Evolutionary conservation across 2,329 filamentous ascomycete species (phyloP).

Genomic region (Hypoxylon sp.): DNA sequence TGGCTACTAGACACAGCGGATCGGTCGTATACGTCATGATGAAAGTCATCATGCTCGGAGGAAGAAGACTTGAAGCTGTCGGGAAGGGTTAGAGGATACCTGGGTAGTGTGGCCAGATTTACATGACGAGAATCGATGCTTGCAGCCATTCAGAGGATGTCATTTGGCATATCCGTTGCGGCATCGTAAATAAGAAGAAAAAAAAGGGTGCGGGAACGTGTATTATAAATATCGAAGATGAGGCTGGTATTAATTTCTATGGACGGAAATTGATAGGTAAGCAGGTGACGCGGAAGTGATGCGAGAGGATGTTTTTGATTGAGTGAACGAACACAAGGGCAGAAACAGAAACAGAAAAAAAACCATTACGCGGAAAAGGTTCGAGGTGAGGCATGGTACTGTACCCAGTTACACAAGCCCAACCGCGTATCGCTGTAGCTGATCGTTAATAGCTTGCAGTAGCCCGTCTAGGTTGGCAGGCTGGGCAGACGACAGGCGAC

Average conservation of each 20-base stretch:
- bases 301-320: slow-evolving; percentile 29
- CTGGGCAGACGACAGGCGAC: too few species aligned
- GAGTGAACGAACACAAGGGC: slow-evolving; percentile 13
- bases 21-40: slow-evolving; percentile 33
- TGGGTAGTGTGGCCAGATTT: slow-evolving; percentile 32
- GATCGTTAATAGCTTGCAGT: not conserved
- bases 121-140: slow-evolving; percentile 27
- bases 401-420: slow-evolving; percentile 25
- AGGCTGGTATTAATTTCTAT: slow-evolving; percentile 27
- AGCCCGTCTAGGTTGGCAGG: too few species aligned
- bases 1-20: slow-evolving; percentile 31
- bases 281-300: slow-evolving; percentile 36
- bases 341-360: slow-evolving; percentile 11
- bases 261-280: slow-evolving; percentile 26
- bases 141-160: slow-evolving; percentile 35
- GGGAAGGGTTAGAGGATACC: slow-evolving; percentile 19
- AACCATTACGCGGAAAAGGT: slow-evolving; percentile 5
- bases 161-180: slow-evolving; percentile 21
- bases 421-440: slow-evolving; percentile 11
- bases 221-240: slow-evolving; percentile 5
- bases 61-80: slow-evolving; percentile 20
- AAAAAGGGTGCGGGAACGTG: slow-evolving; percentile 2
- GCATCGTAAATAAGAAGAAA: slow-evolving; percentile 26
- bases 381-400: slow-evolving; percentile 2
- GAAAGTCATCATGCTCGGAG: slow-evolving; percentile 28